Evolutionary conservation across 192 early-diverging fungal species (phyloP).

Genomic region (Phycomyces nitens): DNA sequence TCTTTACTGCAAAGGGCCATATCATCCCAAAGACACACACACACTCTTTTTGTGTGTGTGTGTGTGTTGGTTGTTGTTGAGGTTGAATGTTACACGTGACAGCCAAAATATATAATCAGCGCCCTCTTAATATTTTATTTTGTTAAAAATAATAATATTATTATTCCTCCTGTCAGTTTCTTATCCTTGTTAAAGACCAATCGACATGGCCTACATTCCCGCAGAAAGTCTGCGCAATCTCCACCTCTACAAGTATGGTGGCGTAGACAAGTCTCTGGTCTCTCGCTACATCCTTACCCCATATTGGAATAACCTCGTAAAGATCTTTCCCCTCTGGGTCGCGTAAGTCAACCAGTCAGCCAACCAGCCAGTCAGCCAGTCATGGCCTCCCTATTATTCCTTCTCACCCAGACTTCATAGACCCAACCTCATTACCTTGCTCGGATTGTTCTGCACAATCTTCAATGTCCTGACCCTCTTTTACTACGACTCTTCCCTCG

Average conservation of each 20-base stretch:
- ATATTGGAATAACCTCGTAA: slow-evolving; percentile 90
- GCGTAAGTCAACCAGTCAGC: slow-evolving; percentile 82
- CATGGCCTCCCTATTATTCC: no score
- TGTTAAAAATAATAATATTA: not conserved
- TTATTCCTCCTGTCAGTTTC: no score
- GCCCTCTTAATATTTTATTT: not conserved
- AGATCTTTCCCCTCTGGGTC: slow-evolving; percentile 88
- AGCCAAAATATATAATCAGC: not conserved
- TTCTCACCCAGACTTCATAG: slow-evolving; percentile 27
- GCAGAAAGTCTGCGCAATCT: slow-evolving; percentile 68
- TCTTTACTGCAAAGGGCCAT: no score
- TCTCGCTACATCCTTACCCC: slow-evolving; percentile 78
- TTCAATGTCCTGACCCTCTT: slow-evolving; percentile 68
- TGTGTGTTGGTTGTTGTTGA: no score
- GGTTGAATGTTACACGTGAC: no score
- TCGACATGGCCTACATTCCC: slow-evolving; percentile 55
- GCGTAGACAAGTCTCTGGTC: slow-evolving; percentile 79
- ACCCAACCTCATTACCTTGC: slow-evolving; percentile 88
- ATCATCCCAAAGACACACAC: no score
- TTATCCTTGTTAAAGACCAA: no score
- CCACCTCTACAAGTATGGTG: slow-evolving; percentile 73
- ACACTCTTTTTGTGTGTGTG: no score
- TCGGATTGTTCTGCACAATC: slow-evolving; percentile 79
- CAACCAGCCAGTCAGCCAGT: no score
- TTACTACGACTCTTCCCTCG: slow-evolving; percentile 71